A percentile compares a stretch with the other conserved stretches of the same genome.
phyloP scores from a whole-genome alignment of 805 yeast species.

The Candida easanensis region DNA sequence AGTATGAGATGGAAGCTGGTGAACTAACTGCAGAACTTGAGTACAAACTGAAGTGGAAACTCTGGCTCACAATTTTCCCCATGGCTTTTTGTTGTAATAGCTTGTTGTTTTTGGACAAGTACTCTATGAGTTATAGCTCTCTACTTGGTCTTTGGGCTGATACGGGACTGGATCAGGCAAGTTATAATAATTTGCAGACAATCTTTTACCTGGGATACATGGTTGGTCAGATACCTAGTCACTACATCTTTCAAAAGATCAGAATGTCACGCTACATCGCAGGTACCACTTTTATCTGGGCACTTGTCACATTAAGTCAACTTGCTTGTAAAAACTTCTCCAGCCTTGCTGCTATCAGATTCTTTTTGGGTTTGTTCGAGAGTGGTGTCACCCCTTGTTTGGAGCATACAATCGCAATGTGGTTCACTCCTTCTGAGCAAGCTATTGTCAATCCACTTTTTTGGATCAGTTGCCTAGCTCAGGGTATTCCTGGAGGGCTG shows the following conservation, averaged over 20 bases:
- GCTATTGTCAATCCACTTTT: conserved; percentile 46
- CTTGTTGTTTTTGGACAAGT: conserved; percentile 18
- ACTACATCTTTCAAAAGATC: conserved; percentile 37
- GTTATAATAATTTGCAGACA: conserved; percentile 41
- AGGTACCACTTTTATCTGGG: conserved; percentile 43
- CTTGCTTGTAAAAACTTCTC: conserved; percentile 26
- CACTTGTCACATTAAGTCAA: conserved; percentile 36
- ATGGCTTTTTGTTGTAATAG: conserved; percentile 15
- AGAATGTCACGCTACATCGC: conserved; percentile 46
- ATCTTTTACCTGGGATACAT: conserved; percentile 50
- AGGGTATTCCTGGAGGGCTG: conserved; percentile 16
- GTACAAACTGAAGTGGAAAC: conserved; percentile 8
- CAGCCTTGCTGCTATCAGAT: conserved; percentile 33
- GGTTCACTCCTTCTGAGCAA: conserved; percentile 38
- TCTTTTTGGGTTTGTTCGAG: conserved; percentile 43
- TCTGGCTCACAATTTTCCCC: conserved; percentile 27
- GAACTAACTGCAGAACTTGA: conserved; percentile 18
- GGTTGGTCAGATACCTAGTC: conserved; percentile 48
- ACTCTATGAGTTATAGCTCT: conserved; percentile 16
- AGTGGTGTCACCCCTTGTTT: conserved; percentile 45
- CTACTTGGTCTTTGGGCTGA: conserved; percentile 16
- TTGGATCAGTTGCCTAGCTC: conserved; percentile 18
- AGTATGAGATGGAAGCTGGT: conserved; percentile 16
- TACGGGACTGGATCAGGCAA: conserved; percentile 8
- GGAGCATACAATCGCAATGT: conserved; percentile 40